These are phyloP conservation scores for Colletotrichum sp. DNA, from an alignment of 2,329 filamentous ascomycete species.

Conservation along the genomic window DNA sequence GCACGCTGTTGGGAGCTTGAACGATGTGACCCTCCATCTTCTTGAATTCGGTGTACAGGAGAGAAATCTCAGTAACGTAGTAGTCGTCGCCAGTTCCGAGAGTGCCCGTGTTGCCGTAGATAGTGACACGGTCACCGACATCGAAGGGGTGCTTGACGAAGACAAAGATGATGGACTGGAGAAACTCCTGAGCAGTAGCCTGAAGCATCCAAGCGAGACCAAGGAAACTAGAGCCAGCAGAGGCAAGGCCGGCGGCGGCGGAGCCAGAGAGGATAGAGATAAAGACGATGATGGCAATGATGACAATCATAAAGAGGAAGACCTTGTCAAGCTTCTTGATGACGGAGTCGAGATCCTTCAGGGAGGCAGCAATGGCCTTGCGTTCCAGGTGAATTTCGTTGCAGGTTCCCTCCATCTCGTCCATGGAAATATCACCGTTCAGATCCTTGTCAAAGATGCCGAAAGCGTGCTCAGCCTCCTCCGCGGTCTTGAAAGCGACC, in stretches of 20 bases:
- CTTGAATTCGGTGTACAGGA: constrained; percentile 97
- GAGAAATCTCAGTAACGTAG: constrained; percentile 91
- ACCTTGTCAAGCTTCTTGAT: constrained; percentile 89
- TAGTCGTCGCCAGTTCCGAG: constrained; percentile 85
- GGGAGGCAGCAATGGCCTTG: constrained; percentile 91
- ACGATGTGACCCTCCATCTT: constrained; percentile 98
- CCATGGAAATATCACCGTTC: constrained; percentile 95
- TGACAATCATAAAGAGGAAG: constrained; percentile 82
- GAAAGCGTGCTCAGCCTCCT: constrained; percentile 90
- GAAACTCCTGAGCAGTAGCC: constrained; percentile 90
- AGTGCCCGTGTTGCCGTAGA: constrained; percentile 90
- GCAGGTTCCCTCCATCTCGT: constrained; percentile 90
- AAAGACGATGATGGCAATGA: constrained; percentile 85
- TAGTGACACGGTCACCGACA: constrained; percentile 88
- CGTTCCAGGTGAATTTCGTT: constrained; percentile 94
- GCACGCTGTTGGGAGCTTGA: constrained; percentile 90
- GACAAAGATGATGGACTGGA: constrained; percentile 93
- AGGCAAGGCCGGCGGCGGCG: constrained; percentile 88
- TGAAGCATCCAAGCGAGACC: constrained; percentile 93
- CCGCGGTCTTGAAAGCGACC: constrained; percentile 77
- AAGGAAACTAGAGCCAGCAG: constrained; percentile 84
- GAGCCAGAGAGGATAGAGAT: constrained; percentile 89
- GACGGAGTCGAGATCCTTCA: constrained; percentile 95
- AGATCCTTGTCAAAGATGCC: constrained; percentile 94
- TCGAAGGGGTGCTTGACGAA: constrained; percentile 98